Percentiles rank a stretch among this genome's conserved stretches.
These are phyloP conservation scores for Capsella bursapastoris DNA, from an alignment of 345 rosid species.

Conservation along the genomic window DNA sequence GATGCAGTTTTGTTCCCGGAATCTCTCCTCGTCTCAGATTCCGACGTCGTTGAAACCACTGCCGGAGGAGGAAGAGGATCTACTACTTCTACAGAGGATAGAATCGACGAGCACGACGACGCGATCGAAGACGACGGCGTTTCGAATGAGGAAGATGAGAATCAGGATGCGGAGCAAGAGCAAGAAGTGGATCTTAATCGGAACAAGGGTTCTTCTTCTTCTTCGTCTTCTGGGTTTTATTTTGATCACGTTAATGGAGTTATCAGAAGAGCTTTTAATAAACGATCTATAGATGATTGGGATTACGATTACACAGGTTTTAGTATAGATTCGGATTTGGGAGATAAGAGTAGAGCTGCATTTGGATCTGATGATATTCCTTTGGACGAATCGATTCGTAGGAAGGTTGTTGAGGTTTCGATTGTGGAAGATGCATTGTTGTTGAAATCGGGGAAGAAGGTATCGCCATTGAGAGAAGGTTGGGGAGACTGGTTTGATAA, in stretches of 20 bases:
- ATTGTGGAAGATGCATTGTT: constrained; percentile 77
- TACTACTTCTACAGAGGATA: constrained; percentile 49
- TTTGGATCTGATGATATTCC: constrained; percentile 87
- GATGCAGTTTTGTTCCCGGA: constrained; percentile 46
- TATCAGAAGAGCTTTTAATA: constrained; percentile 60
- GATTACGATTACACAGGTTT: constrained; percentile 69
- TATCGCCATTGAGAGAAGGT: constrained; percentile 74
- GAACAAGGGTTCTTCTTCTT: constrained; percentile 15
- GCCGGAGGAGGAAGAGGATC: constrained; percentile 41
- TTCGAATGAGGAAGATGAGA: constrained; percentile 40
- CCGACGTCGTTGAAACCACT: constrained; percentile 53
- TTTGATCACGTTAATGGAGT: constrained; percentile 76
- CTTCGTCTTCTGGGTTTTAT: constrained; percentile 56
- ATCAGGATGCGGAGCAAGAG: constrained; percentile 52
- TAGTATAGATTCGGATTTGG: constrained; percentile 30
- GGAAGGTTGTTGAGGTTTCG: constrained; percentile 64
- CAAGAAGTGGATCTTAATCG: constrained; percentile 45
- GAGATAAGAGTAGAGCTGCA: constrained; percentile 49
- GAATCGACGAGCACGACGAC: constrained; percentile 92
- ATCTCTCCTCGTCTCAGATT: constrained; percentile 62
- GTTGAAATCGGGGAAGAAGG: constrained; percentile 61
- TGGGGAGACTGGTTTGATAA: constrained; percentile 99
- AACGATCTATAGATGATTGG: constrained; percentile 86
- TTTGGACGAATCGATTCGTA: constrained; percentile 72
- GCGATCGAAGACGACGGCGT: constrained; percentile 52